Conservation (phyloP, 2,329 filamentous ascomycete genomes). For the Hymenoscyphus salicellus region DNA sequence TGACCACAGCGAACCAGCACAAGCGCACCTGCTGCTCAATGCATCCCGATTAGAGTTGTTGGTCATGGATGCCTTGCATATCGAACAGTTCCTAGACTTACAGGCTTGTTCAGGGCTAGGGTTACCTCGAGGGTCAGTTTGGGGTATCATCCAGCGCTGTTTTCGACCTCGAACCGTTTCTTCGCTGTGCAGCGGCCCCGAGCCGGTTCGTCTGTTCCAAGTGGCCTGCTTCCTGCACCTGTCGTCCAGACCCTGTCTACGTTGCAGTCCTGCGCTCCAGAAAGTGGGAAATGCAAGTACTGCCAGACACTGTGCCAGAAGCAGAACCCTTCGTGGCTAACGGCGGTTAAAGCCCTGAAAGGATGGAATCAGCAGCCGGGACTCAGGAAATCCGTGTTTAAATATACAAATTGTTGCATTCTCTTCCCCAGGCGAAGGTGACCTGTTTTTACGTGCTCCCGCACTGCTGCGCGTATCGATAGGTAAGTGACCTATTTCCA, state of each 20-base stretch:
- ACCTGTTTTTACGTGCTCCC: neutral
- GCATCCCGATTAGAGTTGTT: neutral
- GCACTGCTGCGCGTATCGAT: neutral
- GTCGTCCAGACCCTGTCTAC: neutral
- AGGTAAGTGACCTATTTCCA: too few species aligned
- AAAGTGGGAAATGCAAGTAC: constrained; percentile 2
- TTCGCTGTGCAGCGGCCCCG: neutral
- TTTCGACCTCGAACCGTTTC: neutral
- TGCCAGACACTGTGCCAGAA: neutral
- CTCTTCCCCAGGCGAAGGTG: neutral
- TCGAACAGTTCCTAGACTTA: neutral
- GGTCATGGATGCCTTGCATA: neutral
- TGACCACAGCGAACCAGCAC: neutral
- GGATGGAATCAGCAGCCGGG: neutral
- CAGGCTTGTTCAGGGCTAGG: too few species aligned
- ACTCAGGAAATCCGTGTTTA: neutral
- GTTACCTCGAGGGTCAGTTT: too few species aligned
- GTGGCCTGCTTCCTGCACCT: neutral
- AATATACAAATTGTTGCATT: neutral
- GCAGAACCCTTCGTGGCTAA: neutral
- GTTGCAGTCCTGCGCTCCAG: constrained; percentile 1
- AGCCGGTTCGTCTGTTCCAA: neutral
- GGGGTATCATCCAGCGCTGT: neutral
- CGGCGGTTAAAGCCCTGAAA: neutral
- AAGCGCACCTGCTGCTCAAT: neutral